Conservation (phyloP, 1,284 basidiomycete species). For the Microbotryomycetes sp. region DNA sequence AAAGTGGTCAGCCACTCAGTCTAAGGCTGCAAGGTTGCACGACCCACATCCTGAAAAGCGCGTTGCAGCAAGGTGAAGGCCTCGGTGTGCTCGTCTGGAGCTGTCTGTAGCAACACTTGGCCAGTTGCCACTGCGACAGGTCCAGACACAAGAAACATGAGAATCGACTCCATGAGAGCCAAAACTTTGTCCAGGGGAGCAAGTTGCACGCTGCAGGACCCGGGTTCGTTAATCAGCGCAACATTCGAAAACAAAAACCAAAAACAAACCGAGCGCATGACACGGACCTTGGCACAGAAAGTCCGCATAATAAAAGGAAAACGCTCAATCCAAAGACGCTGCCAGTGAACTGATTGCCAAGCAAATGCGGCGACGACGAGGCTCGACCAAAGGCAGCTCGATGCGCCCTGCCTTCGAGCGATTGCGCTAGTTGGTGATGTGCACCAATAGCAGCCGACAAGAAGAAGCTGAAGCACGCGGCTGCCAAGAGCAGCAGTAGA, state of each 20-base stretch:
- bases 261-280: slow-evolving; percentile 7
- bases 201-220: slow-evolving; percentile 41
- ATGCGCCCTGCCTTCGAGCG: no score
- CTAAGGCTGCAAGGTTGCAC: background rate
- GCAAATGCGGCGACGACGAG: background rate
- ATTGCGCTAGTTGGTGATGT: background rate
- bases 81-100: slow-evolving; percentile 49
- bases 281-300: background rate
- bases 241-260: background rate
- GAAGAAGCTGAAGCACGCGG: background rate
- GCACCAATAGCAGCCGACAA: background rate
- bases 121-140: slow-evolving; percentile 70
- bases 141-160: slow-evolving; percentile 75
- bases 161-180: slow-evolving; percentile 62
- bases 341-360: background rate
- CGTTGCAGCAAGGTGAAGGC: background rate
- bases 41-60: slow-evolving; percentile 12
- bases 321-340: background rate
- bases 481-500: background rate
- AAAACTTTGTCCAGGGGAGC: slow-evolving; percentile 61
- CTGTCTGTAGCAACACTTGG: slow-evolving; percentile 76
- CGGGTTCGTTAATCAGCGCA: slow-evolving; percentile 42
- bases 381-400: no score
- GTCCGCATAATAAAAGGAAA: background rate
- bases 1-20: background rate